Conservation (phyloP, 495 filamentous ascomycete genomes). For the Podospora anserina region DNA sequence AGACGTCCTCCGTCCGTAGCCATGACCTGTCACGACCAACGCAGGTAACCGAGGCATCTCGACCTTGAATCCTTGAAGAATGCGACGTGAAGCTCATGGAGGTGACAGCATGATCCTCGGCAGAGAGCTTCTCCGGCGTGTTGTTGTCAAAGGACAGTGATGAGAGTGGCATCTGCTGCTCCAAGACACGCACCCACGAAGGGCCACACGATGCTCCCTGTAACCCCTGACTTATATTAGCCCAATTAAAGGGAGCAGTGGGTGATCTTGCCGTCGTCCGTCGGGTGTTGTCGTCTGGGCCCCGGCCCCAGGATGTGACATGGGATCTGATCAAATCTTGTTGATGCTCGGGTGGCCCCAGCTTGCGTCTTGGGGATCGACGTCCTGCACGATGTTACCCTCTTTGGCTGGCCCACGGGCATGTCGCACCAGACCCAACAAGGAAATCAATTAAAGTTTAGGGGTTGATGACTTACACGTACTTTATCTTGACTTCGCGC, state of each 20-base stretch:
- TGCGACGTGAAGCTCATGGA: not conserved
- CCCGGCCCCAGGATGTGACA: conserved; percentile 24
- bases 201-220: conserved; percentile 17
- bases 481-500: not conserved
- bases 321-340: conserved; percentile 26
- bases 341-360: conserved; percentile 20
- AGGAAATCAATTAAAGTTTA: conserved; percentile 12
- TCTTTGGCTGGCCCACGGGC: conserved; percentile 4
- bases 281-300: conserved; percentile 7
- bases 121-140: not conserved
- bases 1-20: not conserved
- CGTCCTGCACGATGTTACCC: conserved; percentile 30
- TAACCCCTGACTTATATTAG: conserved; percentile 28
- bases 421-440: conserved; percentile 28
- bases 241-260: conserved; percentile 26
- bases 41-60: not conserved
- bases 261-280: conserved; percentile 14
- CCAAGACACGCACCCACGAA: not conserved
- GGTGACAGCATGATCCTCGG: not conserved
- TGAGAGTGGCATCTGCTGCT: not conserved
- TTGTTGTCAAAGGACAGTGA: conserved; percentile 1
- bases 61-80: not conserved
- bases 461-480: not conserved
- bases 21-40: not conserved
- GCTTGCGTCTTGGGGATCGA: conserved; percentile 19